These are phyloP conservation scores for Trypanosoma mega DNA, from an alignment of 208 protist species.

Conservation along the genomic window DNA sequence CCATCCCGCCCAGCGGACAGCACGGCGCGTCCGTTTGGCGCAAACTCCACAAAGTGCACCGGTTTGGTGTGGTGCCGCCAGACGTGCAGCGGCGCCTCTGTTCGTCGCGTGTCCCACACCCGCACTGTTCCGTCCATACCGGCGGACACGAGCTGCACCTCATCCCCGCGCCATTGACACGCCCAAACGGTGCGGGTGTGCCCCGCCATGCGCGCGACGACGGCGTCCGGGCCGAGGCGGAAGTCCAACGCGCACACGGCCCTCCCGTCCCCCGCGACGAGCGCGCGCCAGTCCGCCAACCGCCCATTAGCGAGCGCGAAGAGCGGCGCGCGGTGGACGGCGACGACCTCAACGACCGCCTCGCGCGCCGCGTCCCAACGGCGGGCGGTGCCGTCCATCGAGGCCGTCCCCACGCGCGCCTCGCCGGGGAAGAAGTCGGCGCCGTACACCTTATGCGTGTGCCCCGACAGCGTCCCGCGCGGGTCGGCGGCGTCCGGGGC, in stretches of 20 bases:
- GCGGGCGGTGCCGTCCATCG: conserved; percentile 59
- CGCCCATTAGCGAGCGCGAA: conserved; percentile 53
- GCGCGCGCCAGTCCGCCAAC: conserved; percentile 31
- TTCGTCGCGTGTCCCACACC: conserved; percentile 61
- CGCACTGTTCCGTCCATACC: conserved; percentile 68
- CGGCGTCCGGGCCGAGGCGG: conserved; percentile 31
- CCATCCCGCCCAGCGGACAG: conserved; percentile 59
- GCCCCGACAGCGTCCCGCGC: conserved; percentile 29
- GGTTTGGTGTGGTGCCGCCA: conserved; percentile 40
- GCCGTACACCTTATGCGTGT: conserved; percentile 63
- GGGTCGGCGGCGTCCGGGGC: background rate
- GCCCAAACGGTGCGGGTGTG: conserved; percentile 69
- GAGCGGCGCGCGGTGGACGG: too few relatives aligned
- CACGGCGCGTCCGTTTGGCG: conserved; percentile 39
- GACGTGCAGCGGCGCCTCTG: conserved; percentile 20
- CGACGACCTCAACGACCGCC: conserved; percentile 32
- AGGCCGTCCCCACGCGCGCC: conserved; percentile 33
- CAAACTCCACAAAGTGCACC: conserved; percentile 64
- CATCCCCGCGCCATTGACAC: conserved; percentile 39
- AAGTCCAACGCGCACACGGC: conserved; percentile 67
- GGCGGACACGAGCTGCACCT: conserved; percentile 39
- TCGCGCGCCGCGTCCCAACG: conserved; percentile 57
- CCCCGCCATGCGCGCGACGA: conserved; percentile 42
- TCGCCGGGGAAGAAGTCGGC: conserved; percentile 38
- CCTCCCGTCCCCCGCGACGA: conserved; percentile 56